phyloP scores from a whole-genome alignment of 495 filamentous ascomycete species.

The Penicillium pancosmium region DNA sequence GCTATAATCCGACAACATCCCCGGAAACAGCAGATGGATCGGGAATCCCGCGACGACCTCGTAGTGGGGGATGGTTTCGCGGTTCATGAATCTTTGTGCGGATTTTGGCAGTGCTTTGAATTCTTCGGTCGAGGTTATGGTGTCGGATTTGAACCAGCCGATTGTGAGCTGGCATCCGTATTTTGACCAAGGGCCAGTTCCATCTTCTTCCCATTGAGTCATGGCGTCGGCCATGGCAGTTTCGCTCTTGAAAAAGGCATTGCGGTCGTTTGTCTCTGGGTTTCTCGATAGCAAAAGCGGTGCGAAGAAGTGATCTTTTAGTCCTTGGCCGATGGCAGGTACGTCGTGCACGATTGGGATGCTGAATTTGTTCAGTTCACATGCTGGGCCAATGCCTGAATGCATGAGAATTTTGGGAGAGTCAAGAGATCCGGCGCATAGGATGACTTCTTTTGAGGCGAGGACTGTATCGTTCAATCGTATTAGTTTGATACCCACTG shows the following conservation, averaged over 20 bases:
- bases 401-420: conserved; percentile 64
- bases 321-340: conserved; percentile 57
- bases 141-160: conserved; percentile 58
- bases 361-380: conserved; percentile 52
- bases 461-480: conserved; percentile 21
- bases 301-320: conserved; percentile 55
- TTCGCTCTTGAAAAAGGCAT: conserved; percentile 34
- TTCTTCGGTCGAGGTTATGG: conserved; percentile 37
- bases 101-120: conserved; percentile 45
- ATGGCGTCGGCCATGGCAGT: conserved; percentile 43
- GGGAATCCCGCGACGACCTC: conserved; percentile 43
- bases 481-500: not conserved
- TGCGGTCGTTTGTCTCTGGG: conserved; percentile 34
- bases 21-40: conserved; percentile 29
- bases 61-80: conserved; percentile 51
- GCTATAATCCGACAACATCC: conserved; percentile 33
- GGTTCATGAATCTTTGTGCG: conserved; percentile 41
- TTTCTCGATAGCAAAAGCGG: conserved; percentile 29
- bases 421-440: conserved; percentile 60
- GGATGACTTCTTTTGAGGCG: conserved; percentile 58
- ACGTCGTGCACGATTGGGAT: conserved; percentile 54
- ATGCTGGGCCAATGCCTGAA: conserved; percentile 61
- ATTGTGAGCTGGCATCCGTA: conserved; percentile 43
- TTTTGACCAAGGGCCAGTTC: conserved; percentile 48
- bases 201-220: conserved; percentile 49